Percentiles rank a stretch among this genome's conserved stretches.
Conservation (phyloP, 352 stramenopile species). For the Phytophthora sansomeana region DNA sequence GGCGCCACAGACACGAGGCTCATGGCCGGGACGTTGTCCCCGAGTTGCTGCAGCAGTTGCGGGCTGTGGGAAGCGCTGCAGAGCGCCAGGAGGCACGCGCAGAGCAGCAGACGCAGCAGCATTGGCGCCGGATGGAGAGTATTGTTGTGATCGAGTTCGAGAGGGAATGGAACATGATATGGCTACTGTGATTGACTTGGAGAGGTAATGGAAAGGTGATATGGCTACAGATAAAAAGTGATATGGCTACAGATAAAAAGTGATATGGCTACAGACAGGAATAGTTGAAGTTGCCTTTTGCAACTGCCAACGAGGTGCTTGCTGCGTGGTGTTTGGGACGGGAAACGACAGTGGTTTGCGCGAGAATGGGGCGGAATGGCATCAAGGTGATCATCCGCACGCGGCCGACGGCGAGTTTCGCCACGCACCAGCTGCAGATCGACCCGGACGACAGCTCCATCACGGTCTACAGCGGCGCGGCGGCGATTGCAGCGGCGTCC, state of each 20-base stretch:
- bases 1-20: conserved; percentile 70
- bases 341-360: background rate
- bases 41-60: conserved; percentile 49
- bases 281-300: conserved; percentile 21
- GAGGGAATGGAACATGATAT: background rate
- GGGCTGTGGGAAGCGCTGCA: background rate
- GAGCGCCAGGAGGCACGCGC: background rate
- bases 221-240: background rate
- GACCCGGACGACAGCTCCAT: conserved; percentile 81
- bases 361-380: conserved; percentile 57
- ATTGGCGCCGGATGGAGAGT: background rate
- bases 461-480: conserved; percentile 52
- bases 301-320: background rate
- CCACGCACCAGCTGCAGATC: conserved; percentile 80
- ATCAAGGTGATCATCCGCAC: conserved; percentile 90
- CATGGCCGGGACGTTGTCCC: conserved; percentile 75
- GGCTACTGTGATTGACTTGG: background rate
- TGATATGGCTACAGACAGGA: conserved; percentile 9
- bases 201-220: background rate
- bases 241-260: conserved; percentile 6
- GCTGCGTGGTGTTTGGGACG: background rate
- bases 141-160: conserved; percentile 13
- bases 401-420: conserved; percentile 80
- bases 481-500: conserved; percentile 15
- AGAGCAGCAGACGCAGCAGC: conserved; percentile 10